Conservation (phyloP, 2,329 filamentous ascomycete species). For the Botryotinia calthae region DNA sequence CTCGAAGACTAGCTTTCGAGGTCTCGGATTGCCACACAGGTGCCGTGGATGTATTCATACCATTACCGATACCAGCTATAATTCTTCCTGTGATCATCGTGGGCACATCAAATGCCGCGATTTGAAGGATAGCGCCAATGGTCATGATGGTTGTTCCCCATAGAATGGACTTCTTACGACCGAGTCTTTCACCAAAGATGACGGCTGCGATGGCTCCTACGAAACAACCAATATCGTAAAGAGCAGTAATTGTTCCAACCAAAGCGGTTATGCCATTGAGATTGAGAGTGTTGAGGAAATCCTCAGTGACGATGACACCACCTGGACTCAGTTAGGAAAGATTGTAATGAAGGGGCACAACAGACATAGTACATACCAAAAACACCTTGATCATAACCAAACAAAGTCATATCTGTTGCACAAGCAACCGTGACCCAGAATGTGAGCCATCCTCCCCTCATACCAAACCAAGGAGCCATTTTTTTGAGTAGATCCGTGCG, state of each 20-base stretch:
- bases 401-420: conserved; percentile 45
- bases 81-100: conserved; percentile 63
- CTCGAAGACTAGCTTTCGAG: conserved; percentile 21
- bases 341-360: not conserved
- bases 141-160: conserved; percentile 30
- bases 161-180: conserved; percentile 35
- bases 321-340: conserved; percentile 28
- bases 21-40: conserved; percentile 24
- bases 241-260: conserved; percentile 47
- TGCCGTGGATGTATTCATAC: conserved; percentile 51
- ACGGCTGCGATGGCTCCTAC: conserved; percentile 42
- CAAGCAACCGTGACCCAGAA: conserved; percentile 53
- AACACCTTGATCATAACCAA: conserved; percentile 50
- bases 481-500: not conserved
- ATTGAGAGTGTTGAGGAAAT: conserved; percentile 44
- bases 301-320: conserved; percentile 47
- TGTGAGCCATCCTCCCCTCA: conserved; percentile 54
- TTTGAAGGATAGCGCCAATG: conserved; percentile 35
- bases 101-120: conserved; percentile 50
- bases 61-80: conserved; percentile 73
- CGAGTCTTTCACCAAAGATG: conserved; percentile 39
- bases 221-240: conserved; percentile 50
- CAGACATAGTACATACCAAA: conserved; percentile 35
- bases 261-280: conserved; percentile 23
- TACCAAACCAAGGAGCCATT: conserved; percentile 46